phyloP scores from a whole-genome alignment of 1,284 basidiomycete species.

The Irpex rosettiformis region DNA sequence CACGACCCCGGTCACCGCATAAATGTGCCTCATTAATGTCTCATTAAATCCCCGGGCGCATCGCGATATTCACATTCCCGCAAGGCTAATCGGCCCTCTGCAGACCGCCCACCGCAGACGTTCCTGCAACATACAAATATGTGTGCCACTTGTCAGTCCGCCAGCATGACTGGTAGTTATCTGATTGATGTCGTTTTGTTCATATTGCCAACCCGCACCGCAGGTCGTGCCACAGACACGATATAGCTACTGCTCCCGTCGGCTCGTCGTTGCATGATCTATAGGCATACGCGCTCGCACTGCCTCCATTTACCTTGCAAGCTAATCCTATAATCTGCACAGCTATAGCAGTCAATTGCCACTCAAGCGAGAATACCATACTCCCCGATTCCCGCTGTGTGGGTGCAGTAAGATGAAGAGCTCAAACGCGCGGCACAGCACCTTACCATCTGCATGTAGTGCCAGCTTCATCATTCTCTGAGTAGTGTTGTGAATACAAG shows the following conservation, averaged over 20 bases:
- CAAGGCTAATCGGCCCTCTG: neutral
- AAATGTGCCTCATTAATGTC: no score
- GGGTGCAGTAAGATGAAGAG: no score
- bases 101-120: neutral
- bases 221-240: neutral
- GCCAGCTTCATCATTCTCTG: no score
- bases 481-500: no score
- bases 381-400: neutral
- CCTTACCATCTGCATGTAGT: no score
- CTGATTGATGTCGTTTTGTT: neutral
- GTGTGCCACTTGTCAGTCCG: neutral
- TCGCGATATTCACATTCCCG: no score
- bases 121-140: neutral
- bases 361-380: neutral
- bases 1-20: neutral
- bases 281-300: neutral
- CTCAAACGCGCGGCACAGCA: no score
- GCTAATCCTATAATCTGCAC: neutral
- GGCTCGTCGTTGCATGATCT: neutral
- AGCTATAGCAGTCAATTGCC: neutral
- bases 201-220: neutral
- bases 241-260: no score
- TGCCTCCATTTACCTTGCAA: neutral
- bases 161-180: neutral
- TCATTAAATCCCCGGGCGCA: no score